Base-by-base conservation (phyloP, 306 rosid genomes). In the Cicer chorassanicum region DNA sequence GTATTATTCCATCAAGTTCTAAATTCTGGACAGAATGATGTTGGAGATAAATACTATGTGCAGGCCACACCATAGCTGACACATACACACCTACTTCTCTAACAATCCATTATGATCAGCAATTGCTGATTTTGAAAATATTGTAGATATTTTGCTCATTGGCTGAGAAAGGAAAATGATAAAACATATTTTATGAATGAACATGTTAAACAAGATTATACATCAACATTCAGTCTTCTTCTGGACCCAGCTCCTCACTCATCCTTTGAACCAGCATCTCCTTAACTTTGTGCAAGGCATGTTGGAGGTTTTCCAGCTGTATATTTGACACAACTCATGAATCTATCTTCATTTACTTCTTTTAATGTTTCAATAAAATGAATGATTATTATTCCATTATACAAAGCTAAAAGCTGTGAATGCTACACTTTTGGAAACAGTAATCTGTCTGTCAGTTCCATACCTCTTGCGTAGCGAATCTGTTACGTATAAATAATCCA, bases 401-500 rank as follows among this genome's bases (percentile, higher is more conserved):
- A 21, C 43, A 21, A 40, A 48, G 21, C 15, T 50, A 39, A 46
- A 14, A 72, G 19, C 48, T 13, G 40, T 12, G 50, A 44, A 50
- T 18, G 29, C 51, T 4, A 18, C 9, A 65, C 15, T 51, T 54
- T 21, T 16, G 57, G 59, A 74, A 68, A 70, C 8, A 3, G 62
- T 65, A 18, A 69, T 21, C n/a, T 61, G 9, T 1, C 43, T 10
- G 59, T 53, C 48, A 39, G 59, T 65, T 81, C n/a, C 72, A n/a
- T 84, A 87, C 95, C 92, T 87, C 92, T 82, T 84, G 88, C 45
- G 67, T 77, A 78, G 95, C 88, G 62, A 86, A 87, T 72, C 84
- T 80, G 77, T 87, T 89, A 16, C 60, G 64, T 38, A 63, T 8
- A 72, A 80, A 86, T 49, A 86, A 45, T 73, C 95, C 95, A 46